Conservation (phyloP, 768 basidiomycete genomes). For the Termitomyces sp. region DNA sequence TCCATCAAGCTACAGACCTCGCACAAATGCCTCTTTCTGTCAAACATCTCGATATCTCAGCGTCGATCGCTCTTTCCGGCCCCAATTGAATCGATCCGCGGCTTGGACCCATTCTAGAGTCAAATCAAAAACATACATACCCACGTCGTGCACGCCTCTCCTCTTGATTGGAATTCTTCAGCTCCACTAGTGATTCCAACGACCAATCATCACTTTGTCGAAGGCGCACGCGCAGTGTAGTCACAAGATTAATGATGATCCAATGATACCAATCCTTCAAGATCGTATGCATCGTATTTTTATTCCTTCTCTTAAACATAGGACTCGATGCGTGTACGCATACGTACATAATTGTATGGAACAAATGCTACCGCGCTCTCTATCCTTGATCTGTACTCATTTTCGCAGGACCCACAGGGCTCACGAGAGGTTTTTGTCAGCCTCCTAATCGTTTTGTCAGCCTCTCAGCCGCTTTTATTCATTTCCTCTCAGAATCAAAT, state of each 20-base stretch:
- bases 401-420: neutral
- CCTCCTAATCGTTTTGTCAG: neutral
- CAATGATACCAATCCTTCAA: neutral
- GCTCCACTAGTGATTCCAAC: neutral
- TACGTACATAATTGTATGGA: neutral
- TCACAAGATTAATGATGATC: neutral
- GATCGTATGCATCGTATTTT: neutral
- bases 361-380: neutral
- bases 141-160: neutral
- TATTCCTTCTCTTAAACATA: too few species aligned
- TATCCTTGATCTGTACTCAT: neutral
- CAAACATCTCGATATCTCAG: neutral
- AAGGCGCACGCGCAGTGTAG: neutral
- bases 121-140: neutral
- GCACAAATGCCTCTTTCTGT: neutral
- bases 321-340: neutral
- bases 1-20: neutral
- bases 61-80: neutral
- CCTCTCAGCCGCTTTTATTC: neutral
- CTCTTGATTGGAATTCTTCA: neutral
- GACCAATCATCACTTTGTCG: neutral
- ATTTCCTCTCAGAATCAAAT: constrained; percentile 1
- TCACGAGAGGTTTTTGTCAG: constrained; percentile 1
- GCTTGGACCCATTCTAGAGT: neutral
- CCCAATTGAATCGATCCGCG: neutral